Evolutionary conservation across 192 early-diverging fungal species (phyloP).

Genomic region (Glomus cerebriforme): DNA sequence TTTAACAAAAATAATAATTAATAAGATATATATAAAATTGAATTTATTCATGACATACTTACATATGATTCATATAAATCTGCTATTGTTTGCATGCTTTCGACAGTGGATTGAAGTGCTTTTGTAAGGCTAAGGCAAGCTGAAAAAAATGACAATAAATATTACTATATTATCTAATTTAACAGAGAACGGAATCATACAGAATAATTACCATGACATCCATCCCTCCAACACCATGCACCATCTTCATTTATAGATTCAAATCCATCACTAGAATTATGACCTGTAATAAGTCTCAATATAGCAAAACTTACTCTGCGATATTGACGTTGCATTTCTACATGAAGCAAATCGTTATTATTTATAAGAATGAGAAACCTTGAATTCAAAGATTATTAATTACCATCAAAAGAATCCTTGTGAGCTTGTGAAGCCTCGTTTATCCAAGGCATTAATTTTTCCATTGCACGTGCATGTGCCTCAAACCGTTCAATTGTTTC

Average conservation of each 20-base stretch:
- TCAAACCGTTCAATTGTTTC: constrained; percentile 42
- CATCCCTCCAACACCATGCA: constrained; percentile 51
- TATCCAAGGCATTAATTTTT: constrained; percentile 44
- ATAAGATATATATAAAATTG: not conserved
- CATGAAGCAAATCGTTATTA: not conserved
- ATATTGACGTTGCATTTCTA: constrained; percentile 42
- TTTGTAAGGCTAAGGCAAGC: constrained; percentile 47
- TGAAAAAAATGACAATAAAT: constrained; percentile 2
- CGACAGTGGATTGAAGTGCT: constrained; percentile 42
- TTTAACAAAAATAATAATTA: not conserved
- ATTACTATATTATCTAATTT: not conserved
- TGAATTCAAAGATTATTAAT: not conserved
- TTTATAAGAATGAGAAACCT: too few relatives aligned
- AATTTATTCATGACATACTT: not conserved
- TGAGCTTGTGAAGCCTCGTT: constrained; percentile 40
- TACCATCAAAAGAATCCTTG: constrained; percentile 42
- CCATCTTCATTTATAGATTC: constrained; percentile 42
- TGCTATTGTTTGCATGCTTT: constrained; percentile 44
- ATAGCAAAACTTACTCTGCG: constrained; percentile 41
- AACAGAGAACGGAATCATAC: not conserved
- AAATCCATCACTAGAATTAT: constrained; percentile 38
- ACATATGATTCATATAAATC: constrained; percentile 42
- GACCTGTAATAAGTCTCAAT: constrained; percentile 41
- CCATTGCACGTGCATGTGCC: constrained; percentile 40
- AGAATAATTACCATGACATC: constrained; percentile 38